Percentiles rank a stretch among this genome's conserved stretches.
phyloP scores from a whole-genome alignment of 164 flowering plant species.

The Tetrastigma voinierianum region DNA sequence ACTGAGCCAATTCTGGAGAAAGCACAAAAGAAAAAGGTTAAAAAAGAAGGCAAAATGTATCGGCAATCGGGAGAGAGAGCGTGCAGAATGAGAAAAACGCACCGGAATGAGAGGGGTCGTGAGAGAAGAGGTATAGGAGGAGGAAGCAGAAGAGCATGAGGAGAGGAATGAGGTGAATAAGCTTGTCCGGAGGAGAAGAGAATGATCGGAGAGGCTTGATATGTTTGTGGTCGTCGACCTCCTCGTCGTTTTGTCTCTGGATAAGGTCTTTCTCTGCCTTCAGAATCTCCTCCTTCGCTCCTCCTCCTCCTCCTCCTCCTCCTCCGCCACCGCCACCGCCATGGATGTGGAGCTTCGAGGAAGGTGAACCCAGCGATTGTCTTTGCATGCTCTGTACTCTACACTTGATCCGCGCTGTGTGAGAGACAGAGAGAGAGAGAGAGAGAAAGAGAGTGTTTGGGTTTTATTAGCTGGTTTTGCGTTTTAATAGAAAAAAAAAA shows the following conservation, averaged over 20 bases:
- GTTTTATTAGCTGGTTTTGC: too few species aligned
- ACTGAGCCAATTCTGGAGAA: constrained; percentile 41
- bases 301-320: not conserved
- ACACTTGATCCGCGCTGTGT: too few species aligned
- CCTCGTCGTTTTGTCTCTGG: constrained; percentile 5
- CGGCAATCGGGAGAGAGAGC: not conserved
- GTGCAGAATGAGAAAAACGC: constrained; percentile 1
- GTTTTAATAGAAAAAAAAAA: too few species aligned
- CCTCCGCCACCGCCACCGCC: constrained; percentile 27
- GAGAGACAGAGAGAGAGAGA: too few species aligned
- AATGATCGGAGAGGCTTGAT: constrained; percentile 29
- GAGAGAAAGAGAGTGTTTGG: too few species aligned
- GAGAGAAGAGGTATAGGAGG: constrained; percentile 64
- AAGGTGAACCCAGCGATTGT: constrained; percentile 60
- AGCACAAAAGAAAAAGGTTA: not conserved
- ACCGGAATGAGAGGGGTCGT: constrained; percentile 65
- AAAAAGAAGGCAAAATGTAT: not conserved
- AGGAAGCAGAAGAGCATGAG: constrained; percentile 64
- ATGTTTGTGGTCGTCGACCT: constrained; percentile 21
- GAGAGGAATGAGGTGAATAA: constrained; percentile 64
- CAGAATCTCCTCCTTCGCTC: constrained; percentile 17
- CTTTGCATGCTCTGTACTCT: constrained; percentile 43
- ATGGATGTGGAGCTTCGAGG: constrained; percentile 38
- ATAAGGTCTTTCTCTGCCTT: constrained; percentile 9
- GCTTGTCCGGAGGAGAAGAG: constrained; percentile 24